Percentiles rank a stretch among this genome's conserved stretches.
Conservation (phyloP, 1,284 basidiomycete species). For the Bondarzewia mesenterica region DNA sequence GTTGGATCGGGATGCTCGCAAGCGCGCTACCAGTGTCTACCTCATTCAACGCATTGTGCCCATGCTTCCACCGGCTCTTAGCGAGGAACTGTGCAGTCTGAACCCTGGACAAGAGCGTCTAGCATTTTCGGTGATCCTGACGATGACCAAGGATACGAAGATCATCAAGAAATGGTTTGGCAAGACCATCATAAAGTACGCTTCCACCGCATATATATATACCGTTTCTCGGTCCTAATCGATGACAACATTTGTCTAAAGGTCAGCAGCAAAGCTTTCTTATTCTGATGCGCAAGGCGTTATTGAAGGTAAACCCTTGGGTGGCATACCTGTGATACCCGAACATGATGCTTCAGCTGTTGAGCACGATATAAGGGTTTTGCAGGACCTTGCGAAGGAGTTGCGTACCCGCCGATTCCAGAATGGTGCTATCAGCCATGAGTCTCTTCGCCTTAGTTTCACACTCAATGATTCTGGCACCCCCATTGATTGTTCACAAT, state of each 20-base stretch:
- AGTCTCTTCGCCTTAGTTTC: slow-evolving; percentile 74
- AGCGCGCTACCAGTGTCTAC: slow-evolving; percentile 95
- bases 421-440: slow-evolving; percentile 72
- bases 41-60: slow-evolving; percentile 92
- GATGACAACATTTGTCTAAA: slow-evolving; percentile 21
- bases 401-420: slow-evolving; percentile 73
- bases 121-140: slow-evolving; percentile 85
- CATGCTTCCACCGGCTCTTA: slow-evolving; percentile 90
- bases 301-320: slow-evolving; percentile 67
- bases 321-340: slow-evolving; percentile 41
- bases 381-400: slow-evolving; percentile 67
- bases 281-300: slow-evolving; percentile 79
- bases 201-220: slow-evolving; percentile 10
- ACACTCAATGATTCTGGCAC: slow-evolving; percentile 76
- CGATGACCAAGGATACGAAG: slow-evolving; percentile 77
- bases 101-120: slow-evolving; percentile 83
- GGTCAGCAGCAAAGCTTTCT: slow-evolving; percentile 80
- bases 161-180: slow-evolving; percentile 88
- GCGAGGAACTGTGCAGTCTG: slow-evolving; percentile 90
- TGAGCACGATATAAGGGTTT: slow-evolving; percentile 67
- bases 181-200: slow-evolving; percentile 84
- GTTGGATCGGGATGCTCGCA: slow-evolving; percentile 94
- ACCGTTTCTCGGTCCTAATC: background rate
- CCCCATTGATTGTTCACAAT: slow-evolving; percentile 73
- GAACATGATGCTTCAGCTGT: slow-evolving; percentile 57